Percentiles rank a stretch among this genome's conserved stretches.
These are phyloP conservation scores for Botryosphaeria agaves DNA, from an alignment of 2,329 filamentous ascomycete species.

Conservation along the genomic window DNA sequence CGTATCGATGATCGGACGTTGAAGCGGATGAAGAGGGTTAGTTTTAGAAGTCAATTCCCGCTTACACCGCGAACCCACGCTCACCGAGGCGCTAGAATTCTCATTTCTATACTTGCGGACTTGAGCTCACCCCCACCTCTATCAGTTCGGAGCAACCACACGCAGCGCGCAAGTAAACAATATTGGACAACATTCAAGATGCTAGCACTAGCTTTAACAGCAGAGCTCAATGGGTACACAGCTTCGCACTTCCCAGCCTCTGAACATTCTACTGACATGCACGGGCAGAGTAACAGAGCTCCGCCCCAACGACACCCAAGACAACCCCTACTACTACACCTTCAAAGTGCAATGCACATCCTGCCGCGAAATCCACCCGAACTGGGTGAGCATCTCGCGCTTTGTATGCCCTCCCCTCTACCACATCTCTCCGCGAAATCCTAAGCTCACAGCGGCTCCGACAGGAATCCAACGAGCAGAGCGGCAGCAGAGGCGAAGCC, in stretches of 20 bases:
- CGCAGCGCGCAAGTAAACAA: no score
- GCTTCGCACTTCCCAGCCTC: background rate
- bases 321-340: slow-evolving; percentile 83
- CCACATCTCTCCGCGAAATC: background rate
- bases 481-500: slow-evolving; percentile 82
- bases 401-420: slow-evolving; percentile 45
- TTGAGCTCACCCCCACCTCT: no score
- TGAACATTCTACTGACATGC: slow-evolving; percentile 4
- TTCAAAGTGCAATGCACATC: slow-evolving; percentile 99
- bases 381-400: slow-evolving; percentile 70
- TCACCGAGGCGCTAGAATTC: no score
- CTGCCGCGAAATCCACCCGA: slow-evolving; percentile 78
- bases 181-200: slow-evolving; percentile 28
- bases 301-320: slow-evolving; percentile 63
- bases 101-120: no score
- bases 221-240: slow-evolving; percentile 50
- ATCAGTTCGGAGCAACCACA: background rate
- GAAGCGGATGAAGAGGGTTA: no score
- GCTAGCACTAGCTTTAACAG: slow-evolving; percentile 49
- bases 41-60: no score
- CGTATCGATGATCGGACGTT: no score
- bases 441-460: background rate
- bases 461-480: slow-evolving; percentile 79
- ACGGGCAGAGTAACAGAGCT: slow-evolving; percentile 67
- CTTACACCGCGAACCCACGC: no score